Conservation (phyloP, 139 green algal genomes). For the Coelastrella sp. region DNA sequence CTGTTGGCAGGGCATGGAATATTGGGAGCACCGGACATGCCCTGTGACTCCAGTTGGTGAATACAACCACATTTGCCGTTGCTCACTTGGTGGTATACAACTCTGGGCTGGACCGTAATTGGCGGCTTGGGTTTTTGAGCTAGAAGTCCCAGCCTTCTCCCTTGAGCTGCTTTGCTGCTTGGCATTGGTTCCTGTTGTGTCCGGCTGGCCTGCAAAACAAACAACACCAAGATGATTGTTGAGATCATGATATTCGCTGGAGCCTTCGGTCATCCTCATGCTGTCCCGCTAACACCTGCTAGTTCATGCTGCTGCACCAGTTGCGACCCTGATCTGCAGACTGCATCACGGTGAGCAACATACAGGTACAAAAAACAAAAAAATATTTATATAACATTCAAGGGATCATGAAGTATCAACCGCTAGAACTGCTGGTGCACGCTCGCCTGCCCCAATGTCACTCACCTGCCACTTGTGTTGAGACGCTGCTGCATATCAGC, state of each 20-base stretch:
- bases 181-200: background rate
- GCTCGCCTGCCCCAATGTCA: background rate
- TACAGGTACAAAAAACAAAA: no score
- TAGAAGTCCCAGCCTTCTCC: background rate
- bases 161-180: background rate
- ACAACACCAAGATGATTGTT: background rate
- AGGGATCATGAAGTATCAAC: background rate
- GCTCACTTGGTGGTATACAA: constrained; percentile 10
- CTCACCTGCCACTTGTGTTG: background rate
- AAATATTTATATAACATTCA: background rate
- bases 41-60: background rate
- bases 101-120: constrained; percentile 24
- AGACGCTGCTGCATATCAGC: background rate
- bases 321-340: background rate
- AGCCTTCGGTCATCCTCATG: no score
- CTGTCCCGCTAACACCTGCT: no score
- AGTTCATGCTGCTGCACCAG: background rate
- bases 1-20: no score
- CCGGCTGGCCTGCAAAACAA: background rate
- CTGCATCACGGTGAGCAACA: no score
- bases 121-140: background rate
- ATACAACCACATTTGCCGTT: background rate
- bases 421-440: no score
- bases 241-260: background rate
- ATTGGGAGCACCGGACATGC: no score